Evolutionary conservation across 176 grass and related monocot genomes (phyloP).

Genomic region (Miscanthus lutarioriparius): DNA sequence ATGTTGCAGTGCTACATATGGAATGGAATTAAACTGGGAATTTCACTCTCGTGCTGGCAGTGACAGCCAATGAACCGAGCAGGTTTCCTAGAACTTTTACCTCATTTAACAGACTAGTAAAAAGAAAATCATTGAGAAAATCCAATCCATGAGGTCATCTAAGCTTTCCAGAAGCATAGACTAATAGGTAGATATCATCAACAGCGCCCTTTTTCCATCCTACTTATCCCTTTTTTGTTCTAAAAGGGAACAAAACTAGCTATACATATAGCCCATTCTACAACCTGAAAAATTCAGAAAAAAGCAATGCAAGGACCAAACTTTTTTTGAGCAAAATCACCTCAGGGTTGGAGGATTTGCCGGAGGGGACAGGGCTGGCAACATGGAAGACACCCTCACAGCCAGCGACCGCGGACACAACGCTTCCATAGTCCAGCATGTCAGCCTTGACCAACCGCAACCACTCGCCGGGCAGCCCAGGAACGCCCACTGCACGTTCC

Average conservation of each 20-base stretch:
- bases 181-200: not conserved
- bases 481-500: slow-evolving; percentile 98
- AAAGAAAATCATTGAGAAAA: not conserved
- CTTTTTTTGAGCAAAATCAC: slow-evolving; percentile 17
- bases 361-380: slow-evolving; percentile 62
- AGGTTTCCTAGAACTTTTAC: not conserved
- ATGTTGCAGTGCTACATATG: too few species aligned
- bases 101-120: not conserved
- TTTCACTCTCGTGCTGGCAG: not conserved
- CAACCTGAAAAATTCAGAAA: not conserved
- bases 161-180: not conserved
- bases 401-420: slow-evolving; percentile 41
- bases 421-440: slow-evolving; percentile 54
- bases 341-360: slow-evolving; percentile 55
- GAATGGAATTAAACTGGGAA: not conserved
- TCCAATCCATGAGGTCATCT: not conserved
- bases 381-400: slow-evolving; percentile 80
- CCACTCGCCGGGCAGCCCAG: slow-evolving; percentile 61
- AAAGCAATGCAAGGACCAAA: not conserved
- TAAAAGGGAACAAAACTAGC: not conserved
- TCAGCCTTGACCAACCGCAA: slow-evolving; percentile 65
- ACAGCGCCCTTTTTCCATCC: not conserved
- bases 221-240: not conserved
- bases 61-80: not conserved
- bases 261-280: not conserved